These are phyloP conservation scores for Bipolaris oryzae DNA, from an alignment of 2,329 filamentous ascomycete genomes.

Conservation along the genomic window DNA sequence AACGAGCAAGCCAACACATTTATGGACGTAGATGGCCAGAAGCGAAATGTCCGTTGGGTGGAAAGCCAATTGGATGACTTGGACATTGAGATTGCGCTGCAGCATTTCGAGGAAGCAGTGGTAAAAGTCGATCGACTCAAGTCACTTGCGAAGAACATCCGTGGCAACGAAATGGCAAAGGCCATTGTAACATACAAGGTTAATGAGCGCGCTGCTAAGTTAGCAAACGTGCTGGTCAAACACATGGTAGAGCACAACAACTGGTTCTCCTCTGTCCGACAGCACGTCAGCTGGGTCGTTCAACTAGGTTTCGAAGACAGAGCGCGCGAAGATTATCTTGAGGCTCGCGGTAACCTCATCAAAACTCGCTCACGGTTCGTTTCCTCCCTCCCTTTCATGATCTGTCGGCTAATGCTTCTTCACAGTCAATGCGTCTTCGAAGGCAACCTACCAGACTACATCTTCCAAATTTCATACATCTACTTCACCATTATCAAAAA, in stretches of 20 bases:
- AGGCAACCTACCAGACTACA: constrained; percentile 88
- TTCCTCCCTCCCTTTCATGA: neutral
- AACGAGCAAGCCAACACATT: constrained; percentile 76
- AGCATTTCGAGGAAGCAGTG: constrained; percentile 85
- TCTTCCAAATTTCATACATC: constrained; percentile 93
- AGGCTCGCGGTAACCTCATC: constrained; percentile 77
- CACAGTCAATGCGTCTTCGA: constrained; percentile 90
- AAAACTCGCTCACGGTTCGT: constrained; percentile 78
- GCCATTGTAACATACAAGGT: constrained; percentile 92
- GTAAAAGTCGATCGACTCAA: constrained; percentile 83
- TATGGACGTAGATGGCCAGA: constrained; percentile 94
- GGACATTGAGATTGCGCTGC: constrained; percentile 92
- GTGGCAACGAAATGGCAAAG: constrained; percentile 84
- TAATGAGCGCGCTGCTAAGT: constrained; percentile 78
- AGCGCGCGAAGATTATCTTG: constrained; percentile 84
- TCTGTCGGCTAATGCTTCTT: neutral
- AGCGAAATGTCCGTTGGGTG: constrained; percentile 94
- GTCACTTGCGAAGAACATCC: constrained; percentile 76
- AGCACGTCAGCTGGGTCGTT: constrained; percentile 82
- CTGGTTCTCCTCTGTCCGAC: constrained; percentile 76
- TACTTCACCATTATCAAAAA: constrained; percentile 96
- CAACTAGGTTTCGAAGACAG: constrained; percentile 88
- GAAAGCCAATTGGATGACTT: constrained; percentile 94
- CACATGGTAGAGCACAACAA: constrained; percentile 79
- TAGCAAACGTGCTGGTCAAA: constrained; percentile 77